phyloP scores from a whole-genome alignment of 1,284 basidiomycete species.

The Neotropicomus parvogracilis region DNA sequence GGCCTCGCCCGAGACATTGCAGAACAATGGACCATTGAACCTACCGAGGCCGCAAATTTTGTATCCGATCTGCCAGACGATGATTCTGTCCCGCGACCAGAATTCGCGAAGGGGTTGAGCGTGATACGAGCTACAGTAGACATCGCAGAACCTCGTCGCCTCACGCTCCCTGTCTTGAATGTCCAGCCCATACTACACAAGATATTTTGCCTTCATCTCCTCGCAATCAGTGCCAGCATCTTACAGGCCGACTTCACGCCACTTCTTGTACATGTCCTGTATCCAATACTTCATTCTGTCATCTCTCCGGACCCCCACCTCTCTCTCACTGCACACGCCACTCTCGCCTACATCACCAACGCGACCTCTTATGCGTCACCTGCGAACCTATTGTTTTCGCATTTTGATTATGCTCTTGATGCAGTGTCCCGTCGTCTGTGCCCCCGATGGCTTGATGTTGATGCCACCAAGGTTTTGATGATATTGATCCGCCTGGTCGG shows the following conservation, averaged over 20 bases:
- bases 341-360: slow-evolving; percentile 66
- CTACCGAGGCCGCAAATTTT: slow-evolving; percentile 15
- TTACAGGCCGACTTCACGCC: slow-evolving; percentile 63
- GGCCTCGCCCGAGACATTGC: slow-evolving; percentile 61
- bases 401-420: slow-evolving; percentile 93
- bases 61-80: slow-evolving; percentile 23
- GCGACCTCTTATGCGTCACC: slow-evolving; percentile 79
- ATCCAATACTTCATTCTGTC: slow-evolving; percentile 80
- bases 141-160: slow-evolving; percentile 45
- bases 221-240: slow-evolving; percentile 67
- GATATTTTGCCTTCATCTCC: slow-evolving; percentile 64
- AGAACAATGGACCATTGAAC: slow-evolving; percentile 62
- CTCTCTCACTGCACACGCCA: slow-evolving; percentile 65
- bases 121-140: slow-evolving; percentile 36
- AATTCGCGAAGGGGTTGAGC: slow-evolving; percentile 47
- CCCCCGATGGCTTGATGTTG: slow-evolving; percentile 71
- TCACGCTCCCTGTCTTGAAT: slow-evolving; percentile 22
- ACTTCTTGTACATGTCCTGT: slow-evolving; percentile 76
- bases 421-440: slow-evolving; percentile 78
- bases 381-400: slow-evolving; percentile 80
- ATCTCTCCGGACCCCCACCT: slow-evolving; percentile 67
- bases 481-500: slow-evolving; percentile 84
- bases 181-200: slow-evolving; percentile 54
- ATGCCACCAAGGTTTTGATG: slow-evolving; percentile 76
- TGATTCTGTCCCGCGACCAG: slow-evolving; percentile 34